Base-by-base conservation (phyloP, 2,329 filamentous ascomycete species). In the Elsinoe fawcettii region DNA sequence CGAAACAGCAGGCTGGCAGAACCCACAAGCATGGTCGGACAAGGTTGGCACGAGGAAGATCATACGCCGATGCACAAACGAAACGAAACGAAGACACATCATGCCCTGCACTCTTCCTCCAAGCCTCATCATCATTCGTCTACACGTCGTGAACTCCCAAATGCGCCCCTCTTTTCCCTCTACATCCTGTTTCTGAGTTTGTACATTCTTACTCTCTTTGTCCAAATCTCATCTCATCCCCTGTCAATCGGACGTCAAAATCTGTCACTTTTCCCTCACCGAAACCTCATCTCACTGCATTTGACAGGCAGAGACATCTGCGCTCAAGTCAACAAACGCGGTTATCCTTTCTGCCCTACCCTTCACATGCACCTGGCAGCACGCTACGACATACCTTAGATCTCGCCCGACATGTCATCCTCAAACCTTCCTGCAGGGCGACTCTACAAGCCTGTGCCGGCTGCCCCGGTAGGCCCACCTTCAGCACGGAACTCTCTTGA, bases 61-160 rank as follows among this genome's bases (percentile, higher is more conserved):
- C 27, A 20, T 49, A 11, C 44, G 44, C 44, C 46, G 18, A 25
- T 37, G 30, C 2, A 36, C 30, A 53, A 36, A 23, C 20, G 49
- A 37, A 53, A 30, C 32, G 32, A 53, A 39, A 53, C 49, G 46
- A 34, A 18, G 25, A 51, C 46, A 32, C 46, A 51, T 36, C 32
- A 53, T 53, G 27, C n/a, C 47, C 47, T 11, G 27, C 47, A 37
- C 25, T 25, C 49, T 34, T 22, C 25, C 23, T 20, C 25, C 46
- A 51, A 51, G 49, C 49, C 49, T 53, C 49, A 34, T 36, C 47
- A 51, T 51, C 49, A 53, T 53, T 53, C 49, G 49, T 39, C 47
- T 16, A 49, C 44, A 25, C 44, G 22, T 25, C n/a, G 6, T 22
- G 22, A 30, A 27, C 25, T 11, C 23, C 20, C 27, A 12, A 25